These are phyloP conservation scores for Rhizopus delemar DNA, from an alignment of 371 early-diverging fungal genomes.

Conservation along the genomic window DNA sequence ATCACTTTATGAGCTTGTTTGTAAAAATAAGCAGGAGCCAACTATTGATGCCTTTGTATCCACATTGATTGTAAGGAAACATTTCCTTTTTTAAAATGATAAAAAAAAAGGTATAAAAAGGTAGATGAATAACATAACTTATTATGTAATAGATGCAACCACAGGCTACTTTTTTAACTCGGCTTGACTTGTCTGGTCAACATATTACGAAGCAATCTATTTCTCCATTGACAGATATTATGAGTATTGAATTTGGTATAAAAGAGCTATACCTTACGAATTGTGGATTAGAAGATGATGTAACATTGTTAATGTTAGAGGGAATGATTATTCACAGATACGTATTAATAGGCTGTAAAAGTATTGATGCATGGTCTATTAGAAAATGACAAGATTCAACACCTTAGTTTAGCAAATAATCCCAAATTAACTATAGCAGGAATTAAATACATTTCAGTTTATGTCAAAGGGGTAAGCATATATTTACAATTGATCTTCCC, in stretches of 20 bases:
- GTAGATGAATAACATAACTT: background rate
- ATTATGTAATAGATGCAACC: slow-evolving; percentile 24
- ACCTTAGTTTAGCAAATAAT: slow-evolving; percentile 60
- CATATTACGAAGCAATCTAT: slow-evolving; percentile 36
- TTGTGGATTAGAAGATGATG: slow-evolving; percentile 71
- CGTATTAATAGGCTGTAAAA: slow-evolving; percentile 54
- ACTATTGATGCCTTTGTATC: slow-evolving; percentile 51
- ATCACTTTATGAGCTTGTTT: slow-evolving; percentile 45
- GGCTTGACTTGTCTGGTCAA: slow-evolving; percentile 53
- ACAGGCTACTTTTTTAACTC: slow-evolving; percentile 34
- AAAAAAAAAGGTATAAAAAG: background rate
- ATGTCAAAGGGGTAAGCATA: slow-evolving; percentile 60
- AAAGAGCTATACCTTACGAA: slow-evolving; percentile 53
- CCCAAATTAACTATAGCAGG: slow-evolving; percentile 51
- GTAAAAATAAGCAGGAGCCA: slow-evolving; percentile 57
- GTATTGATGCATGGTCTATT: slow-evolving; percentile 62
- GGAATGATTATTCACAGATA: background rate
- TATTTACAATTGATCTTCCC: background rate
- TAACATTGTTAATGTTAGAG: slow-evolving; percentile 16
- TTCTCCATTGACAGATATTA: slow-evolving; percentile 63
- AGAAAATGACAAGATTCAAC: slow-evolving; percentile 49
- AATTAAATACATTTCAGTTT: slow-evolving; percentile 68
- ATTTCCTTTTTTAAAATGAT: background rate
- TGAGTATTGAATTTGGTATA: slow-evolving; percentile 61
- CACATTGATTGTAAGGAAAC: slow-evolving; percentile 43